Evolutionary conservation across 345 rosid genomes (phyloP).

Genomic region (Lumnitzera racemosa): DNA sequence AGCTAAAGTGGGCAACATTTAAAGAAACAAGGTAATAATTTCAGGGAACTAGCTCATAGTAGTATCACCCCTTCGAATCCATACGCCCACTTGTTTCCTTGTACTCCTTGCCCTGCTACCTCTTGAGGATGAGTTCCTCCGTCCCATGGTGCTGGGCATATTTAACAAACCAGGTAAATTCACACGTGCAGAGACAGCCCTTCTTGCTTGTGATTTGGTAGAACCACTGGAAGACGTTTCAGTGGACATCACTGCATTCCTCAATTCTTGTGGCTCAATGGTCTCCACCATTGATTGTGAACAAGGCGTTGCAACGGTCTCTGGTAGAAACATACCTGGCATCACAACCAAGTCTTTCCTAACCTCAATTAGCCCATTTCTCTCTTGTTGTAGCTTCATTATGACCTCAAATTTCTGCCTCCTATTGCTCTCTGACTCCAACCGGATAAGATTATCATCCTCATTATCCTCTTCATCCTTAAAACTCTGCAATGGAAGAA

Average conservation of each 20-base stretch:
- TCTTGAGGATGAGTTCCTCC: constrained; percentile 19
- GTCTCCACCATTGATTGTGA: constrained; percentile 22
- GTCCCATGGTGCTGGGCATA: constrained; percentile 17
- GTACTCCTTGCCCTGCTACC: constrained; percentile 18
- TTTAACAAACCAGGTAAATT: constrained; percentile 18
- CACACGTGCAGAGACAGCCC: constrained; percentile 1
- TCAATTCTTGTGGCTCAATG: constrained; percentile 19
- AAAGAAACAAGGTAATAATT: not conserved
- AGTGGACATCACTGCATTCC: not conserved
- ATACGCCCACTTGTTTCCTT: constrained; percentile 28
- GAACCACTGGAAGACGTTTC: constrained; percentile 20
- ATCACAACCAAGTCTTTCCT: constrained; percentile 43
- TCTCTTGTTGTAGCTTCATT: constrained; percentile 54
- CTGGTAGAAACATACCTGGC: constrained; percentile 77
- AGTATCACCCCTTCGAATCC: constrained; percentile 35
- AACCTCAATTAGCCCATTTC: constrained; percentile 57
- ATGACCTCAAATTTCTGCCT: constrained; percentile 59
- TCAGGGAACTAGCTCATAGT: constrained; percentile 11
- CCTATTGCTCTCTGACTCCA: constrained; percentile 50
- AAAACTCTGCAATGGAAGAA: constrained; percentile 25
- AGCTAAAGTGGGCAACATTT: not conserved
- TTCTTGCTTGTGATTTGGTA: not conserved
- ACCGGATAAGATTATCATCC: constrained; percentile 31
- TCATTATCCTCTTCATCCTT: constrained; percentile 20
- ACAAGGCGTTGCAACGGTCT: constrained; percentile 16